Conservation (phyloP, 2,329 filamentous ascomycete genomes). For the Diaporthe sp. region DNA sequence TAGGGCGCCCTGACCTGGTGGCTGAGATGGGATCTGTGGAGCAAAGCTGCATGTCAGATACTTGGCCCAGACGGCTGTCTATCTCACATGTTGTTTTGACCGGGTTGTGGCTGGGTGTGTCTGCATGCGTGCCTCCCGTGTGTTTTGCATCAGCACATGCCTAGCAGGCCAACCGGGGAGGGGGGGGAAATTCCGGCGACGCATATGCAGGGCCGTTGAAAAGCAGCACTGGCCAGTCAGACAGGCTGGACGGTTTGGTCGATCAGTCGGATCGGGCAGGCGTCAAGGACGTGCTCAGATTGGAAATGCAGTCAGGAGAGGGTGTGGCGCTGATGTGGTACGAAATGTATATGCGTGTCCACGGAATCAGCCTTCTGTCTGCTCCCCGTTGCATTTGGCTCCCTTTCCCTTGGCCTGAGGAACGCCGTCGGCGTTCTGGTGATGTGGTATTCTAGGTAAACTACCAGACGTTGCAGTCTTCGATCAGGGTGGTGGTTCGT, state of each 20-base stretch:
- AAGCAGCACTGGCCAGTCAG: not conserved
- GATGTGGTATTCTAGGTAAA: not conserved
- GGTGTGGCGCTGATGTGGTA: not conserved
- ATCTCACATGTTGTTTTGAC: not conserved
- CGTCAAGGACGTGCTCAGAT: not conserved
- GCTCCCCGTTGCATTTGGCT: not conserved
- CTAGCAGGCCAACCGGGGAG: not conserved
- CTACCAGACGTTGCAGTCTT: not conserved
- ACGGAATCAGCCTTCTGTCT: not conserved
- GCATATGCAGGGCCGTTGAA: constrained; percentile 20
- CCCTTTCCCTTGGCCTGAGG: not conserved
- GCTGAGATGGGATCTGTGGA: not conserved
- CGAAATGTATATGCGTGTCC: not conserved
- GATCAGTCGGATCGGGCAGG: not conserved
- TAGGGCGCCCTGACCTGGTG: not conserved
- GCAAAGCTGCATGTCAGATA: not conserved
- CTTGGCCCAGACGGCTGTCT: not conserved
- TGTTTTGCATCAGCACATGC: not conserved
- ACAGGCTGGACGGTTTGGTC: not conserved
- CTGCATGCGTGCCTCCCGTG: not conserved
- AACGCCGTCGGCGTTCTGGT: not conserved
- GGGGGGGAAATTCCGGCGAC: not conserved
- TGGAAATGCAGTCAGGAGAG: not conserved
- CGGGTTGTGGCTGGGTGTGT: not conserved
- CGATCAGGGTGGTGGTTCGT: not conserved